These are phyloP conservation scores for Rhodotorula diobovata DNA, from an alignment of 768 basidiomycete genomes.

Conservation along the genomic window DNA sequence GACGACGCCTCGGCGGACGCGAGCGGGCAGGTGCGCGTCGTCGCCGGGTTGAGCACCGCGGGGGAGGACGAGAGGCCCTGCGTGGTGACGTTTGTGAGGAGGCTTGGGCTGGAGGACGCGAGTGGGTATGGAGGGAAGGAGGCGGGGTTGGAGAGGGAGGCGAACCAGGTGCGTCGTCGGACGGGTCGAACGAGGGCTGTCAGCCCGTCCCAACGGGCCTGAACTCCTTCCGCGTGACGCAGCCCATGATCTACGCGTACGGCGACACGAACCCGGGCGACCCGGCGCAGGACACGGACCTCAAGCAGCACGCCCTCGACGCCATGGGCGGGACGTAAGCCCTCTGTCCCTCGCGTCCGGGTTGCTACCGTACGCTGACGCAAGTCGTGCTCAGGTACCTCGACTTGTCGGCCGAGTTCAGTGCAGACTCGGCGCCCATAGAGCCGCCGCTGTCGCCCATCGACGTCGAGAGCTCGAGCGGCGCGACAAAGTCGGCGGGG, in stretches of 20 bases:
- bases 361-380: too few relatives aligned
- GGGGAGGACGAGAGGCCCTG: slow-evolving; percentile 5
- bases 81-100: slow-evolving; percentile 20
- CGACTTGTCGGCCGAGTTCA: slow-evolving; percentile 22
- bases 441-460: slow-evolving; percentile 18
- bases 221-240: not conserved
- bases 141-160: not conserved
- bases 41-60: not conserved
- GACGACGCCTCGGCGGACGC: not conserved
- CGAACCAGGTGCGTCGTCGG: slow-evolving; percentile 22
- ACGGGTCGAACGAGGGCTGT: too few relatives aligned
- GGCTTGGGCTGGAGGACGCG: not conserved
- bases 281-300: slow-evolving; percentile 1
- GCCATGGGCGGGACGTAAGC: slow-evolving; percentile 11
- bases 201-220: too few relatives aligned
- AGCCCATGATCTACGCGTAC: slow-evolving; percentile 19
- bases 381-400: too few relatives aligned
- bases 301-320: slow-evolving; percentile 22
- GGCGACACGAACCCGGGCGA: slow-evolving; percentile 27
- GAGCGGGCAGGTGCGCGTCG: slow-evolving; percentile 3
- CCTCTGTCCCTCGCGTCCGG: too few relatives aligned
- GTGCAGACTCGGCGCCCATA: not conserved
- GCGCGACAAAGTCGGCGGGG: not conserved
- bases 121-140: slow-evolving; percentile 8
- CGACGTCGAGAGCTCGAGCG: not conserved